Evolutionary conservation across 306 rosid species (phyloP), one percentile per base, ranked within the genome.

Genomic region (Benincasa hispida): DNA sequence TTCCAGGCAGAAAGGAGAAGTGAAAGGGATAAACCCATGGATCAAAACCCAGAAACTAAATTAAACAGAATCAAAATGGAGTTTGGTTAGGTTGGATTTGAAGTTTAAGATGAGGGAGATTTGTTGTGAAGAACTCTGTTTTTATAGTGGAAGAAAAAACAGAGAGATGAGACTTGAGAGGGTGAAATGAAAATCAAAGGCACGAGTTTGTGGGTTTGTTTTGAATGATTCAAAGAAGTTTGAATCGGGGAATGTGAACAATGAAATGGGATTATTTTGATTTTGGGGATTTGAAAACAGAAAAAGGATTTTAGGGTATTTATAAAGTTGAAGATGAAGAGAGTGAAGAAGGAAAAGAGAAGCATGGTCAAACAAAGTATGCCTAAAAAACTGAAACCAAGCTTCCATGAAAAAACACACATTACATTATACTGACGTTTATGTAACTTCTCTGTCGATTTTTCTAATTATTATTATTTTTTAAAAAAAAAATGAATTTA

Each of bases 21-120:
- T 0, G 95, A 91, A 28, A 88, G 81, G 70, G 92, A 89, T 76
- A 87, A 72, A 57, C 97, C 95, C 97, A 89, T 89, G 22, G 34
- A 32, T 6, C 32, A 39, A 24, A 57, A 75, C n/a, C 63, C 78
- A 28, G 59, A 34, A 72, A 14, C 53, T 11, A 0, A 55, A 25
- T 10, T 2, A 5, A 65, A 13, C 13, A 39, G 2, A 18, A 83
- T 37, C 60, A 54, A 76, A 28, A 77, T 2, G 9, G 2, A 37
- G 1, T 28, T 28, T 1, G 5, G 35, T 32, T 32, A 9, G 2
- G 11, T 41, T 10, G 14, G 22, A 24, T 41, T 47, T 11, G 34
- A 13, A 45, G 51, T 2, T 45, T 45, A 45, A 11, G 50, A 45
- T 45, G 50, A 45, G 4, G 5, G 51, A 45, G 55, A 50, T 50